Conservation (phyloP, 768 basidiomycete species). For the Suillus paluster region DNA sequence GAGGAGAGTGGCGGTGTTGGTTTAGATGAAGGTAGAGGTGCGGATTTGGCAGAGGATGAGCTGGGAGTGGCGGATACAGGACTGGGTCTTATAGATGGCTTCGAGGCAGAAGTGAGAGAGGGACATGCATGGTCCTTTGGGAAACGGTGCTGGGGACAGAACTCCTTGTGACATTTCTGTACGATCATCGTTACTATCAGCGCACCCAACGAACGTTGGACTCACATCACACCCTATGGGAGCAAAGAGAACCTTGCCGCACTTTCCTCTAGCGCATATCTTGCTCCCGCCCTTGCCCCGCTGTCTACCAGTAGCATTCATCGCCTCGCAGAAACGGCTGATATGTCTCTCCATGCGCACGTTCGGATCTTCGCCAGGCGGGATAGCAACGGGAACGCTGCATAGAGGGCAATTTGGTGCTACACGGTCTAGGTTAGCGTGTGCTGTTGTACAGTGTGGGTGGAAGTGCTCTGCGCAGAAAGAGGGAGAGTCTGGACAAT, state of each 20-base stretch:
- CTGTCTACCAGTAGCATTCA: slow-evolving; percentile 55
- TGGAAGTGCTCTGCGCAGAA: slow-evolving; percentile 85
- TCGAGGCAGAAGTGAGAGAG: slow-evolving; percentile 13
- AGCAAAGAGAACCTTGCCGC: slow-evolving; percentile 74
- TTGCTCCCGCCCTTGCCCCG: slow-evolving; percentile 50
- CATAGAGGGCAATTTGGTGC: slow-evolving; percentile 85
- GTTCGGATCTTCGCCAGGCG: slow-evolving; percentile 82
- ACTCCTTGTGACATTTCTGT: slow-evolving; percentile 73
- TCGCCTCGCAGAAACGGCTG: slow-evolving; percentile 63
- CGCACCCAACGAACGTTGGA: slow-evolving; percentile 19
- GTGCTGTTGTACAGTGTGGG: slow-evolving; percentile 65
- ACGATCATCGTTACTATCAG: neutral
- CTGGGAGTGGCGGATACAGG: slow-evolving; percentile 22
- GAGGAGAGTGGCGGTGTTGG: slow-evolving; percentile 11
- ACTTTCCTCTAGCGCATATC: slow-evolving; percentile 61
- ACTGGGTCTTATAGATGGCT: neutral
- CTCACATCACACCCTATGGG: slow-evolving; percentile 78
- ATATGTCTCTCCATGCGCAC: slow-evolving; percentile 81
- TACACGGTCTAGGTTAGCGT: slow-evolving; percentile 66
- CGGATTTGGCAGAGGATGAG: slow-evolving; percentile 14
- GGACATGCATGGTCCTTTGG: slow-evolving; percentile 70
- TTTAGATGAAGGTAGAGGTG: slow-evolving; percentile 4
- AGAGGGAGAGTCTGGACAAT: slow-evolving; percentile 54
- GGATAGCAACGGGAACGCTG: slow-evolving; percentile 72
- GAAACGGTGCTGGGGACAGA: slow-evolving; percentile 81